A percentile compares a stretch with the other conserved stretches of the same genome.
Conservation (phyloP, 108 stramenopile genomes). For the Aurantiochytrium sp. region DNA sequence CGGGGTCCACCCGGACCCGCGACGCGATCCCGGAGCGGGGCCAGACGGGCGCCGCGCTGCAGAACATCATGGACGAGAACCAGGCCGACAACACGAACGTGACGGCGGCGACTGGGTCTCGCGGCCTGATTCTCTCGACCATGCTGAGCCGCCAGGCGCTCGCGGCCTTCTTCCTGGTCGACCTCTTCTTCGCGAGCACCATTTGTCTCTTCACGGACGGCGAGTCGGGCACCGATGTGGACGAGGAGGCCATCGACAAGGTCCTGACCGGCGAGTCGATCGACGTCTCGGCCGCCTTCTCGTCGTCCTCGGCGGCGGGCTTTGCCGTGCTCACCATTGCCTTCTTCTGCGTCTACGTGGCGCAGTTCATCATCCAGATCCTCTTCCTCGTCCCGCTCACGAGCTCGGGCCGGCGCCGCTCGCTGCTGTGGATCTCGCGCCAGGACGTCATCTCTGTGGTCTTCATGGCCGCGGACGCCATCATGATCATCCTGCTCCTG, state of each 20-base stretch:
- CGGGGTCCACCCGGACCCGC: too few relatives aligned
- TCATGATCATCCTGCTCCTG: not conserved
- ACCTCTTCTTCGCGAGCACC: not conserved
- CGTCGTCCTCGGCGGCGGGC: too few relatives aligned
- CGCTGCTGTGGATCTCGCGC: not conserved
- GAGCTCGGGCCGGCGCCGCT: not conserved
- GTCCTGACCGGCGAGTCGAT: too few relatives aligned
- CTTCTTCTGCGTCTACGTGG: not conserved
- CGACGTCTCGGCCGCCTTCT: too few relatives aligned
- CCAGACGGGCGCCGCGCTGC: too few relatives aligned
- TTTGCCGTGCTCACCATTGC: not conserved
- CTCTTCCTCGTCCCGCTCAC: slow-evolving; percentile 8
- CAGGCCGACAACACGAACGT: not conserved
- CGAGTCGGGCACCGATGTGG: too few relatives aligned
- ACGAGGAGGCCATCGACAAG: too few relatives aligned
- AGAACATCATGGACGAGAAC: not conserved
- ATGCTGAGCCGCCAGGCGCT: not conserved
- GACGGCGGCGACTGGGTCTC: not conserved
- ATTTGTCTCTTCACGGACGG: not conserved
- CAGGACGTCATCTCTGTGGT: not conserved
- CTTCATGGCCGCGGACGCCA: not conserved
- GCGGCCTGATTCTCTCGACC: not conserved
- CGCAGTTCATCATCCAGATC: not conserved
- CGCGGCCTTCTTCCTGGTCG: not conserved
- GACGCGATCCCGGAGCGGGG: too few relatives aligned